Base-by-base conservation (phyloP, 2,329 filamentous ascomycete genomes). In the Gnomoniopsis sp. region DNA sequence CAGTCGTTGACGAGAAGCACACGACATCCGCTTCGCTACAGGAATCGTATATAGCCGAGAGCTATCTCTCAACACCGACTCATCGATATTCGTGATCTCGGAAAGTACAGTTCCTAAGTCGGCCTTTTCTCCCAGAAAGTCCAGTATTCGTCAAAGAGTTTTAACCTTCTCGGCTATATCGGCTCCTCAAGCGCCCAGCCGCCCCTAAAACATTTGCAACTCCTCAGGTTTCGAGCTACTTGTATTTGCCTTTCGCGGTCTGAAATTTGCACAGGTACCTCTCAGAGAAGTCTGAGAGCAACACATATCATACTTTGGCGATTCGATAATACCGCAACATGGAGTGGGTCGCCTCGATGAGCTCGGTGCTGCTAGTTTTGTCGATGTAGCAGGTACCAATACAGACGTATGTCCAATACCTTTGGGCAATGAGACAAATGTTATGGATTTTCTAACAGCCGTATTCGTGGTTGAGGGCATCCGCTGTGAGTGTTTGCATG, bases 161-260 rank as follows among this genome's bases (percentile, higher is more conserved):
- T 22, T 0, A 74, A 21, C 0, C 60, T 44, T 1, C 17, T 19
- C 1, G 71, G 71, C 0, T 72, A 88, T 4, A 91, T 77, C 0
- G 88, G 85, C 70, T 90, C 85, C 68, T 88, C 88, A 63, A 88
- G 74, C 0, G 86, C 89, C 66, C 85, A 83, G n/a, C 72, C 71
- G 82, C 79, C 63, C 1, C 65, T 69, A 54, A 74, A 74, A 71
- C 72, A 74, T 7, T 68, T 17, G 22, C 21, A 26, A 15, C 23
- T 34, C 8, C 21, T 60, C 10, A 15, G 3, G 14, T 21, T 11
- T 44, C 43, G 22, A 23, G 47, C 23, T 4, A 62, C 17, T n/a
- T 34, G n/a, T n/a, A 19, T 21, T 50, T 22, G 54, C 34, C 11
- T 33, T 23, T 6, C 10, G 3, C 23, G 44, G 19, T 21, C 6